A percentile compares a stretch with the other conserved stretches of the same genome.
Evolutionary conservation across 495 filamentous ascomycete species (phyloP).

Genomic region (Daldinia caldariorum): DNA sequence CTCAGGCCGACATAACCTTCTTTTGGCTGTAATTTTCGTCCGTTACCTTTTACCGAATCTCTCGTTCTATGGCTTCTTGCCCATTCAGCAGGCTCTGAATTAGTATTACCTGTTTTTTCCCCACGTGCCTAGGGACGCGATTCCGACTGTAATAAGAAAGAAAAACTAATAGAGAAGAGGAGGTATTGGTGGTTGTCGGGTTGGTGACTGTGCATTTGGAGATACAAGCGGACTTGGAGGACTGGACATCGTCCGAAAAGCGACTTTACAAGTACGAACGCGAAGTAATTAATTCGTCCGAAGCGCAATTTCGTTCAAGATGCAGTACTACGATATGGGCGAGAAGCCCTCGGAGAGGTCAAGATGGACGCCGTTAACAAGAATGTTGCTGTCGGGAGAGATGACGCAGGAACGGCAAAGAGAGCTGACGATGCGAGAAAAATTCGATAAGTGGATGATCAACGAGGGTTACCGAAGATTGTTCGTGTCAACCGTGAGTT

Average conservation of each 20-base stretch:
- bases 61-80: conserved; percentile 50
- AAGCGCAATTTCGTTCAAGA: conserved; percentile 42
- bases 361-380: conserved; percentile 74
- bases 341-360: conserved; percentile 67
- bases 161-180: conserved; percentile 43
- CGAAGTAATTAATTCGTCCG: conserved; percentile 8
- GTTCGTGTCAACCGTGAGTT: conserved; percentile 57
- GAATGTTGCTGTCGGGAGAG: conserved; percentile 75
- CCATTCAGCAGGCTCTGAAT: conserved; percentile 70
- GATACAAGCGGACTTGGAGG: conserved; percentile 11
- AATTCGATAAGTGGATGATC: conserved; percentile 74
- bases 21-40: conserved; percentile 47
- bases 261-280: conserved; percentile 20
- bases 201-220: conserved; percentile 16
- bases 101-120: conserved; percentile 33
- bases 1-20: conserved; percentile 51
- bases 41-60: conserved; percentile 37
- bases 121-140: conserved; percentile 26
- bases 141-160: conserved; percentile 34
- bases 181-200: conserved; percentile 36
- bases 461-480: conserved; percentile 80
- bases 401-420: conserved; percentile 71
- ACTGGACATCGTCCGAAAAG: conserved; percentile 8
- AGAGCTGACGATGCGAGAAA: conserved; percentile 64
- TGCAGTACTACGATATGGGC: conserved; percentile 54